Evolutionary conservation across 2,329 filamentous ascomycete genomes (phyloP).

Genomic region (Dactylellina cionopaga): DNA sequence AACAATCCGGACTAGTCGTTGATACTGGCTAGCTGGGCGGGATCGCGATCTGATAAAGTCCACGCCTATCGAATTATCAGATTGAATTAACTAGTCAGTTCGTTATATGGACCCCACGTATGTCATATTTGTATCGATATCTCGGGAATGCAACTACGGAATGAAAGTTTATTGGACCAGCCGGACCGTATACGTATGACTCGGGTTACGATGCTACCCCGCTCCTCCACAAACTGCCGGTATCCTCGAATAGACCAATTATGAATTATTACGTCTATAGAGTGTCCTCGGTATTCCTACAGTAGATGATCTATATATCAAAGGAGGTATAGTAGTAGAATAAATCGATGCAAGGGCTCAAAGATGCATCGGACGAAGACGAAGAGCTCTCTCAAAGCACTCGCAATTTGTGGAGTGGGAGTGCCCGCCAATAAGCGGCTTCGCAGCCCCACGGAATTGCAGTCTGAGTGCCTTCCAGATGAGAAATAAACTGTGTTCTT

Average conservation of each 20-base stretch:
- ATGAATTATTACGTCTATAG: no score
- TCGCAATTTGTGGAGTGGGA: background rate
- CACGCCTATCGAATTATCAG: no score
- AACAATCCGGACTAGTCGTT: no score
- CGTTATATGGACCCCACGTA: no score
- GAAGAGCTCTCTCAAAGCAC: background rate
- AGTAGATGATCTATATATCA: no score
- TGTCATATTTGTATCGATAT: background rate
- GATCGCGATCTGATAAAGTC: constrained; percentile 49
- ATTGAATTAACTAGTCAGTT: background rate
- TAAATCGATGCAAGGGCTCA: no score
- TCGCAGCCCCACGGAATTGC: background rate
- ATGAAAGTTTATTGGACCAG: no score
- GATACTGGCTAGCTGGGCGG: background rate
- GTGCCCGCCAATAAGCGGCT: constrained; percentile 37
- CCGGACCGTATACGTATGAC: background rate
- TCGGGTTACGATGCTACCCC: background rate
- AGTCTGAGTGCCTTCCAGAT: constrained; percentile 25
- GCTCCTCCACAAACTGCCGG: background rate
- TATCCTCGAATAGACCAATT: background rate
- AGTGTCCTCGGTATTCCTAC: no score
- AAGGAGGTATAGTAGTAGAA: no score
- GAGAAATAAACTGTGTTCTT: constrained; percentile 1
- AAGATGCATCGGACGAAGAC: background rate
- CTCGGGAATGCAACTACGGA: background rate